A percentile compares a stretch with the other conserved stretches of the same genome.
phyloP scores from a whole-genome alignment of 169 alveolate species.

The Eimeria maxima region DNA sequence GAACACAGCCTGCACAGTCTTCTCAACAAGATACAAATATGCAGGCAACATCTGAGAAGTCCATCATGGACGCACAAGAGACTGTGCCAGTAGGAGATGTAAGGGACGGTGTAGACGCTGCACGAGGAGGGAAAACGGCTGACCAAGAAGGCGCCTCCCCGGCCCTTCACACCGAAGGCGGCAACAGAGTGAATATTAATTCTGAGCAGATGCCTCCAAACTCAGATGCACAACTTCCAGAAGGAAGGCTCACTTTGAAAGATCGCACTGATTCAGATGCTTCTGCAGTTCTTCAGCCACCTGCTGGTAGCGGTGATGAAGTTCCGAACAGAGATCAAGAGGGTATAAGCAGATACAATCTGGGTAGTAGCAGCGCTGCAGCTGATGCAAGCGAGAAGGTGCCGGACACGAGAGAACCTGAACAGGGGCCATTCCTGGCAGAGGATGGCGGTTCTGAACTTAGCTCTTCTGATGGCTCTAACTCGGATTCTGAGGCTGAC shows the following conservation, averaged over 20 bases:
- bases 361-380: not conserved
- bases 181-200: not conserved
- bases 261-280: not conserved
- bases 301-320: not conserved
- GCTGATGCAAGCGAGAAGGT: not conserved
- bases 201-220: not conserved
- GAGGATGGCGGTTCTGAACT: slow-evolving; percentile 59
- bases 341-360: too few relatives aligned
- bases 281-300: not conserved
- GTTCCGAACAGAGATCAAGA: not conserved
- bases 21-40: not conserved
- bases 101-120: not conserved
- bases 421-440: not conserved
- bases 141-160: not conserved
- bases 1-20: not conserved
- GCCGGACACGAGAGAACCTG: not conserved
- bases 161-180: not conserved
- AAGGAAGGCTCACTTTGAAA: not conserved
- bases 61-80: not conserved
- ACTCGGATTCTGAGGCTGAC: slow-evolving; percentile 49
- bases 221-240: not conserved
- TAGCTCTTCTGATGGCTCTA: slow-evolving; percentile 33
- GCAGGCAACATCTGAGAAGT: not conserved
- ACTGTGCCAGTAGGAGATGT: not conserved
- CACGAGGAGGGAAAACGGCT: not conserved